Conservation (phyloP, 257 asterid species). For the Nicotiana obtusifolia region DNA sequence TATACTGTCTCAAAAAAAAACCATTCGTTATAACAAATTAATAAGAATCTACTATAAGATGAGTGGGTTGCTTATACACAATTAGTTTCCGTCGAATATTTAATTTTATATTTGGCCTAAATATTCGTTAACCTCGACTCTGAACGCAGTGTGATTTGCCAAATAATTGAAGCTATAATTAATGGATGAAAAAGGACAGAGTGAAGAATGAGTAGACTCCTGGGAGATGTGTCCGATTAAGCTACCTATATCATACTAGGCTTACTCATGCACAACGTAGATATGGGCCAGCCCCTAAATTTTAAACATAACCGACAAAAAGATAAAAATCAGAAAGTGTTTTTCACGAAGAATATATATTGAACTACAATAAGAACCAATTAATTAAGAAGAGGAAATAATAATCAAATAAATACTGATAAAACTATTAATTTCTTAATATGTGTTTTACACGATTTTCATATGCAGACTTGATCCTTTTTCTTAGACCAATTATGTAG, state of each 20-base stretch:
- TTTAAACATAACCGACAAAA: neutral
- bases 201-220: neutral
- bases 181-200: neutral
- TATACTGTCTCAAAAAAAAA: neutral
- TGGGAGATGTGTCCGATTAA: neutral
- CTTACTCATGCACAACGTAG: neutral
- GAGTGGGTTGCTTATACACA: too few species aligned
- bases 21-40: neutral
- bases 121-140: too few species aligned
- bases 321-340: neutral
- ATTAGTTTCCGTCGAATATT: too few species aligned
- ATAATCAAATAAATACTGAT: too few species aligned
- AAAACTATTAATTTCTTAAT: too few species aligned
- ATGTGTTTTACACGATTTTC: too few species aligned
- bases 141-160: neutral
- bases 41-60: neutral
- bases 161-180: neutral
- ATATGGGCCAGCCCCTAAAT: neutral
- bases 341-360: too few species aligned
- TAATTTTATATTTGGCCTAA: too few species aligned
- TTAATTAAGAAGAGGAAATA: too few species aligned
- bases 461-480: too few species aligned
- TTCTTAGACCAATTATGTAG: too few species aligned
- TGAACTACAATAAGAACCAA: too few species aligned
- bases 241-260: neutral